Evolutionary conservation across 306 rosid species (phyloP), one percentile per base, ranked within the genome.

Genomic region (Elaeagnus macrophylla): DNA sequence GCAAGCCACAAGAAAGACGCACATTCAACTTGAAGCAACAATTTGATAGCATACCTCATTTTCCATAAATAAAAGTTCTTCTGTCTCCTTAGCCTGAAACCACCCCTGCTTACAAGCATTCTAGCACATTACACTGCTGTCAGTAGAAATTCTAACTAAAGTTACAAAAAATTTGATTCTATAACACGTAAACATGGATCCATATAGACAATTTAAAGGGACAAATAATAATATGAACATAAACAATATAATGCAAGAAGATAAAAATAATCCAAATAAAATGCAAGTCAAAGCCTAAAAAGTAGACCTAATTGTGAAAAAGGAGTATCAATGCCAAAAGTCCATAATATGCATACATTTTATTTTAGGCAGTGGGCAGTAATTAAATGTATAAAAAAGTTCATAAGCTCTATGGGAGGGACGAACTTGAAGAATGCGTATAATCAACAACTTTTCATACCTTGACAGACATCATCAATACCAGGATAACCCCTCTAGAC

Each of bases 391-490:
- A 46, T 46, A 32, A 12, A 41, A 43, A 18, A 11, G 40, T 7
- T 1, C n/a, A n/a, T n/a, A 19, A 40, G 25, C 39, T 12, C 15
- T 15, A 11, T 18, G 42, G 7, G 25, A 59, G 5, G 13, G 10
- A 11, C 3, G 4, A 0, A 43, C 56, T 52, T 12, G 0, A 48
- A 47, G 39, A 15, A 48, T 39, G 66, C 58, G 37, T n/a, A 35
- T 25, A 59, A n/a, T 45, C 12, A 40, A 44, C 44, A 16, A 39
- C 46, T 7, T 51, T 37, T 9, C 18, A 45, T 72, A 81, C 97
- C 91, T 86, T 90, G 18, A 78, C 63, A 45, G 97, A 76, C 40
- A 83, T 64, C 88, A 90, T 77, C 67, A 86, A 61, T 70, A 90
- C 91, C 94, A 79, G 81, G 47, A 81, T 37, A 59, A 74, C 79